Evolutionary conservation across 2,329 filamentous ascomycete species (phyloP).

Genomic region (Macrophomina tecta): DNA sequence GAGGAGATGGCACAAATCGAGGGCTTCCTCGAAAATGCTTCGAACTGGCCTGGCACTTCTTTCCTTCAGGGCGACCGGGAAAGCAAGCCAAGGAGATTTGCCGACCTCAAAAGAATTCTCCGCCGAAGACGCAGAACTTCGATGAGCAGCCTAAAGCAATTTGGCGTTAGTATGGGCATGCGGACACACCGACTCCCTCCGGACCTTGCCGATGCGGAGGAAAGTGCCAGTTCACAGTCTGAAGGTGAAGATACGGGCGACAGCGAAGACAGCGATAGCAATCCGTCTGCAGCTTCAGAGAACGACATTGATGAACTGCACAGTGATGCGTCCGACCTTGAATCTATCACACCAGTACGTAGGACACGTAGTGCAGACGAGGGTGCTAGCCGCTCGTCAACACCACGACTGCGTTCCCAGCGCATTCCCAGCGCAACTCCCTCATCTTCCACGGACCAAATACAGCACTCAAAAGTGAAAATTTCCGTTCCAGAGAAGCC

Average conservation of each 20-base stretch:
- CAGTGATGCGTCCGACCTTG: neutral
- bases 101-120: conserved; percentile 67
- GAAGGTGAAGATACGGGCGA: conserved; percentile 39
- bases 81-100: conserved; percentile 55
- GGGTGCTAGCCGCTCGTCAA: neutral
- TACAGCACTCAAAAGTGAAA: neutral
- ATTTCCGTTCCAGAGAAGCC: neutral
- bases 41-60: conserved; percentile 59
- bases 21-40: conserved; percentile 50
- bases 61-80: conserved; percentile 54
- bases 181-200: conserved; percentile 74
- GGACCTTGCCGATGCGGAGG: conserved; percentile 62
- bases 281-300: conserved; percentile 30
- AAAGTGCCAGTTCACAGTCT: conserved; percentile 42
- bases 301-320: conserved; percentile 34
- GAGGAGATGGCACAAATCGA: conserved; percentile 54
- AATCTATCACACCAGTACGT: conserved; percentile 1
- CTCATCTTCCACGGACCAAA: neutral
- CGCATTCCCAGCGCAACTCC: neutral
- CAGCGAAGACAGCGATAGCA: conserved; percentile 39
- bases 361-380: conserved; percentile 8
- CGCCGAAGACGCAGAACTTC: conserved; percentile 61
- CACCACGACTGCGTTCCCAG: neutral
- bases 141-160: conserved; percentile 52
- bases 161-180: conserved; percentile 74